Evolutionary conservation across 352 stramenopile genomes (phyloP), one percentile per base, ranked within the genome.

Genomic region (Pythium monospermum): DNA sequence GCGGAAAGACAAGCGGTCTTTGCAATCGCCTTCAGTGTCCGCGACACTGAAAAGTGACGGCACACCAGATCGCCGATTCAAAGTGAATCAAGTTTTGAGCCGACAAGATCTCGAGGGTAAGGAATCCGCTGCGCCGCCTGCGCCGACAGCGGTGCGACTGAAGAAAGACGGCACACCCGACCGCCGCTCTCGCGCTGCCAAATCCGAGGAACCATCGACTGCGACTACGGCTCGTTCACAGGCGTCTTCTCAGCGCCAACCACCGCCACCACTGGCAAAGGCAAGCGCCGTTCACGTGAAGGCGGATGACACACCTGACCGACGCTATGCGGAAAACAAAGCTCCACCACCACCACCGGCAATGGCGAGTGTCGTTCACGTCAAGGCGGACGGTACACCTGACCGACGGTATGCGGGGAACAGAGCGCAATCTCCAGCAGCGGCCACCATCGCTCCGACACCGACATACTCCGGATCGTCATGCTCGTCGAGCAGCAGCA

Each of bases 151-250:
- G 21, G 39, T n/a, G 7, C 19, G 28, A 15, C 16, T 41, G 4
- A 52, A 43, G 12, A 28, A 13, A 4, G 45, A 52, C 16, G 33
- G 45, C 33, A 43, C 45, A 23, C 45, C 45, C 2, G 45, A 52
- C 16, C 32, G 32, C 2, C 45, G 45, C n/a, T n/a, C n/a, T n/a
- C n/a, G n/a, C n/a, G n/a, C n/a, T n/a, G n/a, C n/a, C n/a, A n/a
- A n/a, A n/a, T n/a, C n/a, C n/a, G n/a, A n/a, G n/a, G n/a, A n/a
- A n/a, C n/a, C n/a, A n/a, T n/a, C n/a, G n/a, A n/a, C n/a, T n/a
- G n/a, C n/a, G n/a, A n/a, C n/a, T n/a, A n/a, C n/a, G n/a, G n/a
- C n/a, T n/a, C n/a, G n/a, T n/a, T n/a, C n/a, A n/a, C n/a, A n/a
- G n/a, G n/a, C n/a, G n/a, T n/a, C n/a, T n/a, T n/a, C n/a, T n/a